Evolutionary conservation across 179 eudicot species (phyloP).

Genomic region (Patellifolia procumbens): DNA sequence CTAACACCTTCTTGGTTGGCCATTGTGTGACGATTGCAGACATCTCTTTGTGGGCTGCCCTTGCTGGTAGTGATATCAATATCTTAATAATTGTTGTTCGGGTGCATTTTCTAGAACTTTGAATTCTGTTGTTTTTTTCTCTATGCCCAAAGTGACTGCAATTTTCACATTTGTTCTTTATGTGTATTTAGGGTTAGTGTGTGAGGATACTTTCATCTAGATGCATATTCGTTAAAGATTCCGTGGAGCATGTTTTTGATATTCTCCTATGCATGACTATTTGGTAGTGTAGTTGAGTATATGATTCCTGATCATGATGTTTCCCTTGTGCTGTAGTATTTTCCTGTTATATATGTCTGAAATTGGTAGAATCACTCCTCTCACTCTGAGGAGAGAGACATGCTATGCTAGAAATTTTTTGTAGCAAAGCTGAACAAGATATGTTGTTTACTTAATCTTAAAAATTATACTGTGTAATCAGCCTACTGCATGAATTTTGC

Average conservation of each 20-base stretch:
- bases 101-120: neutral
- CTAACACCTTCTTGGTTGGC: conserved; percentile 78
- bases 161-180: neutral
- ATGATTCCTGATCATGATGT: neutral
- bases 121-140: neutral
- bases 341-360: neutral
- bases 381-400: neutral
- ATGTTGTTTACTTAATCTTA: neutral
- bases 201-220: neutral
- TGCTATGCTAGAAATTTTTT: neutral
- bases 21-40: conserved; percentile 76
- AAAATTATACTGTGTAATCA: too few relatives aligned
- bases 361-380: neutral
- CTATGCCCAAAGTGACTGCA: neutral
- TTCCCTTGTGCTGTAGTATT: neutral
- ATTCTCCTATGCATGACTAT: neutral
- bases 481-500: neutral
- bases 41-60: conserved; percentile 75
- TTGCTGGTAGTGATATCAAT: conserved; percentile 60
- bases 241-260: neutral
- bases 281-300: neutral
- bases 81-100: neutral
- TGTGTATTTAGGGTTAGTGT: neutral
- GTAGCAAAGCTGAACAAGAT: neutral
- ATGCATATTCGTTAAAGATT: neutral